These are phyloP conservation scores for Jimgerdemannia flammicorona DNA, from an alignment of 192 early-diverging fungal genomes.

Conservation along the genomic window DNA sequence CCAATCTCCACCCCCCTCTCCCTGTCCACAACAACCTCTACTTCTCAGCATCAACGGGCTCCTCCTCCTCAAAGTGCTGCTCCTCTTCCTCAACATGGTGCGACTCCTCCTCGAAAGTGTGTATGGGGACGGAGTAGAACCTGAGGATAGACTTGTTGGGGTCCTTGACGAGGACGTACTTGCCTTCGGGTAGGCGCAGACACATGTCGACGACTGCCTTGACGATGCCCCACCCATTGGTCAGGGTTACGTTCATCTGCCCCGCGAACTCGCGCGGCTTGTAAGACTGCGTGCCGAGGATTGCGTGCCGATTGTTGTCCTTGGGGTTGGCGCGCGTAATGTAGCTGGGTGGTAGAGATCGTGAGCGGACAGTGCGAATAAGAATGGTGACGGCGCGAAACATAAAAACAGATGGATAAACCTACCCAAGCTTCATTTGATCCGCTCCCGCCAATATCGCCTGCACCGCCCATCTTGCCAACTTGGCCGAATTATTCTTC, in stretches of 20 bases:
- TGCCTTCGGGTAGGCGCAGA: slow-evolving; percentile 84
- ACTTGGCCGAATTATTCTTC: slow-evolving; percentile 95
- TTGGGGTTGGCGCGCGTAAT: slow-evolving; percentile 74
- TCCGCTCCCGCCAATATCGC: slow-evolving; percentile 84
- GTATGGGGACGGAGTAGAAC: slow-evolving; percentile 74
- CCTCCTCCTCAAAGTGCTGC: slow-evolving; percentile 12
- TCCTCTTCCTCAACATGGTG: slow-evolving; percentile 42
- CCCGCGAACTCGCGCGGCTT: slow-evolving; percentile 86
- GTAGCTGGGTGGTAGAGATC: slow-evolving; percentile 23
- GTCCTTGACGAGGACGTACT: slow-evolving; percentile 93
- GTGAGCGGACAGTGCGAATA: background rate
- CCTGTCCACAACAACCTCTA: background rate
- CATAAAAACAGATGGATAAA: no score
- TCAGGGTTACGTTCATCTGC: slow-evolving; percentile 84
- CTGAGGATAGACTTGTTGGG: slow-evolving; percentile 90
- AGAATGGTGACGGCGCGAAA: slow-evolving; percentile 20
- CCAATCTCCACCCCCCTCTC: no score
- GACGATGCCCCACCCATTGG: slow-evolving; percentile 94
- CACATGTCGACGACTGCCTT: slow-evolving; percentile 91
- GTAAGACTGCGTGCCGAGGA: slow-evolving; percentile 82
- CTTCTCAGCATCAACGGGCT: slow-evolving; percentile 22
- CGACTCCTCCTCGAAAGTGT: slow-evolving; percentile 58
- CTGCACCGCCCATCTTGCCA: slow-evolving; percentile 95
- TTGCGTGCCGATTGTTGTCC: slow-evolving; percentile 74
- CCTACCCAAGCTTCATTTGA: slow-evolving; percentile 78